Evolutionary conservation across 805 yeast species (phyloP).

Genomic region (Wickerhamiella vanderwaltii): DNA sequence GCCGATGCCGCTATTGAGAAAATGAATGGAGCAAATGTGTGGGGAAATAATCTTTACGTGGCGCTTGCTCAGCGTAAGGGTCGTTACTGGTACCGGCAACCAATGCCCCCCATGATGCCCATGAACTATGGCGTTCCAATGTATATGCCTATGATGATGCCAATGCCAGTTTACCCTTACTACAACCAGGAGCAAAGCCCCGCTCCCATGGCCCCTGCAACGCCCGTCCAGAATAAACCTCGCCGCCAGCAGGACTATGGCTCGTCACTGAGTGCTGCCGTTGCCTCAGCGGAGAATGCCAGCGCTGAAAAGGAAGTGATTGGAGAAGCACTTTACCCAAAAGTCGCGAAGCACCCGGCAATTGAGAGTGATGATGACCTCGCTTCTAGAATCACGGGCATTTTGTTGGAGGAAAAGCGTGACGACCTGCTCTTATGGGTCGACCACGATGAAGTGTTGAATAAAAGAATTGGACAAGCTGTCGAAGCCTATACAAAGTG

Average conservation of each 20-base stretch:
- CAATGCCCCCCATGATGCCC: constrained; percentile 5
- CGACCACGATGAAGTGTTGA: constrained; percentile 72
- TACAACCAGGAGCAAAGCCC: not conserved
- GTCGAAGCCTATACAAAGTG: constrained; percentile 56
- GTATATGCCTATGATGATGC: constrained; percentile 13
- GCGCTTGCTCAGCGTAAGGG: constrained; percentile 63
- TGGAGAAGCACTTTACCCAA: constrained; percentile 88
- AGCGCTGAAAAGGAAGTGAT: constrained; percentile 30
- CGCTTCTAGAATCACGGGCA: constrained; percentile 91
- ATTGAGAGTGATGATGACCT: constrained; percentile 67
- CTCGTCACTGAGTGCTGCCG: constrained; percentile 41
- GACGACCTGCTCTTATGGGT: constrained; percentile 73
- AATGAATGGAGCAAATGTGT: constrained; percentile 42
- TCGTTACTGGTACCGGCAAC: constrained; percentile 5
- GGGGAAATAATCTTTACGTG: constrained; percentile 45
- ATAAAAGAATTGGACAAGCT: constrained; percentile 80
- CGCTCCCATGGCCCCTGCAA: not conserved
- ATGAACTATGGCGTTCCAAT: constrained; percentile 2
- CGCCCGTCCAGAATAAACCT: not conserved
- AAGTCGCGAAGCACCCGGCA: constrained; percentile 65
- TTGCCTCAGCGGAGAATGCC: constrained; percentile 34
- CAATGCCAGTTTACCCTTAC: constrained; percentile 8
- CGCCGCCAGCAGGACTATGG: constrained; percentile 18
- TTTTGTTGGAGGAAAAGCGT: constrained; percentile 84
- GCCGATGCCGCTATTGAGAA: constrained; percentile 60